Evolutionary conservation across 495 filamentous ascomycete genomes (phyloP).

Genomic region (Bathelium albidoporum): DNA sequence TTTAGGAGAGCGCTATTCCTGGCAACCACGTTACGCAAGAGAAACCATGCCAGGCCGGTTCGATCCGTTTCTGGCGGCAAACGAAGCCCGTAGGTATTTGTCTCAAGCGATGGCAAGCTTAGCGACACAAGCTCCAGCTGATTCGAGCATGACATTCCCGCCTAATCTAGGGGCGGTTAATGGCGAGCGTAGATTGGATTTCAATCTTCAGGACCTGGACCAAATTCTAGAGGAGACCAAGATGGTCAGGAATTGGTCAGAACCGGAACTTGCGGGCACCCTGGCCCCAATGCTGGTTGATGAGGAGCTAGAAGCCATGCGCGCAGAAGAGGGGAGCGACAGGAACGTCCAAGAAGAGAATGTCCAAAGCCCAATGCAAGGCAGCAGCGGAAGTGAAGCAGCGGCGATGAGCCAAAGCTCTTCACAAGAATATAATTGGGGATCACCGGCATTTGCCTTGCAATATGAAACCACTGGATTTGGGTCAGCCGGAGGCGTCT

Average conservation of each 20-base stretch:
- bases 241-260: neutral
- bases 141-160: neutral
- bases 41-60: neutral
- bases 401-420: too few relatives aligned
- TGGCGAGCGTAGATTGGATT: too few relatives aligned
- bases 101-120: neutral
- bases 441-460: too few relatives aligned
- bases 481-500: neutral
- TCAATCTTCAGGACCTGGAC: too few relatives aligned
- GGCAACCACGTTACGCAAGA: neutral
- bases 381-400: too few relatives aligned
- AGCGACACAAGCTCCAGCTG: neutral
- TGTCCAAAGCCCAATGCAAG: too few relatives aligned
- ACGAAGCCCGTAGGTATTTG: neutral
- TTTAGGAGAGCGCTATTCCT: neutral
- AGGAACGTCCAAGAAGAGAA: too few relatives aligned
- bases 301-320: neutral
- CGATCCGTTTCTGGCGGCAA: neutral
- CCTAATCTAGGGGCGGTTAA: neutral
- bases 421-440: too few relatives aligned
- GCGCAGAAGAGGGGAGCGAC: too few relatives aligned
- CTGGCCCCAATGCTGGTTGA: neutral
- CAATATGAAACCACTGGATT: neutral
- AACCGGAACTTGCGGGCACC: neutral
- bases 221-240: neutral